Conservation (phyloP, 2,329 filamentous ascomycete genomes). For the Colletotrichum chlorophyti region DNA sequence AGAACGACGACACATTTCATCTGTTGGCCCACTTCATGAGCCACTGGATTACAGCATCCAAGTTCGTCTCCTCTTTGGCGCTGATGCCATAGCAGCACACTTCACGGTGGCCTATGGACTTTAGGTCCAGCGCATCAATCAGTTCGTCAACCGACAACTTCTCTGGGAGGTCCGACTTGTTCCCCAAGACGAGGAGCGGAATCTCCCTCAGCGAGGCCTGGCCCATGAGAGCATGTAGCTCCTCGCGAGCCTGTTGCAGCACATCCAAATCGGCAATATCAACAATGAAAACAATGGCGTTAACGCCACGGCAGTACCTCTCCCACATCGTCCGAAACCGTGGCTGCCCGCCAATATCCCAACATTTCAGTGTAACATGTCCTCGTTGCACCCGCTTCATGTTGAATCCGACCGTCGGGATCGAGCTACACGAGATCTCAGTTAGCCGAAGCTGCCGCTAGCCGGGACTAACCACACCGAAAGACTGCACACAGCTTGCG, state of each 20-base stretch:
- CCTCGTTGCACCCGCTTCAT: constrained; percentile 98
- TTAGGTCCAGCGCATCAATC: constrained; percentile 91
- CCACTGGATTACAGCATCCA: constrained; percentile 96
- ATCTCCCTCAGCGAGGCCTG: constrained; percentile 88
- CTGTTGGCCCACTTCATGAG: constrained; percentile 87
- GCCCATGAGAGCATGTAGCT: constrained; percentile 87
- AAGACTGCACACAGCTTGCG: not conserved
- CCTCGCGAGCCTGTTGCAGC: constrained; percentile 85
- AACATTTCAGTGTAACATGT: constrained; percentile 98
- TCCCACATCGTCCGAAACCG: constrained; percentile 99
- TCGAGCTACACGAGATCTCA: constrained; percentile 72
- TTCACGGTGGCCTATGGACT: constrained; percentile 87
- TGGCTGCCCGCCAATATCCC: constrained; percentile 97
- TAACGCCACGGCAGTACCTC: constrained; percentile 95
- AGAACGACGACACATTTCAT: constrained; percentile 49
- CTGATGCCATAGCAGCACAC: constrained; percentile 99
- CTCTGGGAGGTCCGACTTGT: constrained; percentile 94
- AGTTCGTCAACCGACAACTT: constrained; percentile 93
- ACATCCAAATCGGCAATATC: constrained; percentile 88
- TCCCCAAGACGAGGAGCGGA: constrained; percentile 90
- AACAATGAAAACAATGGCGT: constrained; percentile 98
- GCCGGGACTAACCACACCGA: constrained; percentile 5
- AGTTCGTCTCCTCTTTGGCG: constrained; percentile 97
- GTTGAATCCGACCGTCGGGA: constrained; percentile 98
- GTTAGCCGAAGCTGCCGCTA: constrained; percentile 27